Evolutionary conservation across 2,329 filamentous ascomycete genomes (phyloP).

Genomic region (Verticillium dahliae): DNA sequence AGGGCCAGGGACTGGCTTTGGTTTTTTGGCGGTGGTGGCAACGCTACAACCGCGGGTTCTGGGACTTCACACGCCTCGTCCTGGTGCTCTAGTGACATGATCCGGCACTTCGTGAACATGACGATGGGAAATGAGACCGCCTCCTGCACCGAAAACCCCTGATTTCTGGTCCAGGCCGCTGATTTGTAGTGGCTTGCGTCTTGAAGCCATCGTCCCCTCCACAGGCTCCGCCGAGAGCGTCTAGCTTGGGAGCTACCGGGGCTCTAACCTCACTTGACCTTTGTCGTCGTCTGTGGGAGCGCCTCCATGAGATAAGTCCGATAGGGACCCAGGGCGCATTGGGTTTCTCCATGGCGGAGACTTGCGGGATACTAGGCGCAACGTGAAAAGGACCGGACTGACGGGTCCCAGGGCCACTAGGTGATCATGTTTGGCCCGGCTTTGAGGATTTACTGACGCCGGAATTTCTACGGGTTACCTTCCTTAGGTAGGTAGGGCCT

Average conservation of each 20-base stretch:
- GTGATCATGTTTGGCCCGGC: too few relatives aligned
- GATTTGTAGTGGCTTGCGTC: neutral
- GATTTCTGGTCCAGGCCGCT: neutral
- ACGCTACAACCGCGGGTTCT: neutral
- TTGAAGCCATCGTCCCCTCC: neutral
- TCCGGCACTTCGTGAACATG: neutral
- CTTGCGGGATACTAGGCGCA: too few relatives aligned
- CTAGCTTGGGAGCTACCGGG: neutral
- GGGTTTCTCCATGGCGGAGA: neutral
- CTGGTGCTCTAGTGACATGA: neutral
- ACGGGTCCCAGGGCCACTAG: slow-evolving; percentile 2
- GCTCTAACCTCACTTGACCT: neutral
- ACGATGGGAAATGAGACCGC: neutral
- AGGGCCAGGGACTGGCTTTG: neutral
- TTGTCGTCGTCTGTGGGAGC: neutral
- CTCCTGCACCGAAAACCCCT: neutral
- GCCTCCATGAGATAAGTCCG: neutral
- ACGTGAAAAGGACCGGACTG: neutral
- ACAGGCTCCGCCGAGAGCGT: neutral
- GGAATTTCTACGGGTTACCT: too few relatives aligned
- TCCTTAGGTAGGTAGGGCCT: too few relatives aligned
- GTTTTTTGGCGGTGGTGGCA: neutral
- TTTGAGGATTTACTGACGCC: too few relatives aligned
- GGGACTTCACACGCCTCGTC: neutral
- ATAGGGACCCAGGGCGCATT: too few relatives aligned